Conservation (phyloP, 2,329 filamentous ascomycete genomes). For the Aureobasidium sp. region DNA sequence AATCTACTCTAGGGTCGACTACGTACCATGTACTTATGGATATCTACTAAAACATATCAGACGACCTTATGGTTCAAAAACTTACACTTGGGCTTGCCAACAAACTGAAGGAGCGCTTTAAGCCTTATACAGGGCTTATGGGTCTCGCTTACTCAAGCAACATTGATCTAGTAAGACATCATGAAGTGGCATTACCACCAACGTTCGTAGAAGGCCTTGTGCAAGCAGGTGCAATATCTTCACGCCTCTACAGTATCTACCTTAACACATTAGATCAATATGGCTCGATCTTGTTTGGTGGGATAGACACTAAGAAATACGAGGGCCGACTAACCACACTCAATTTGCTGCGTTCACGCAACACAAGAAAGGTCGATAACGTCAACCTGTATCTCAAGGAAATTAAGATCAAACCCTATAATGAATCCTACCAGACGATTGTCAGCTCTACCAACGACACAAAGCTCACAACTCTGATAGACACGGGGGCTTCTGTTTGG, state of each 20-base stretch:
- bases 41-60: conserved; percentile 2
- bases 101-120: conserved; percentile 17
- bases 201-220: conserved; percentile 27
- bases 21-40: neutral
- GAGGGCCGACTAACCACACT: conserved; percentile 25
- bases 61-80: conserved; percentile 22
- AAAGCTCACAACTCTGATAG: conserved; percentile 23
- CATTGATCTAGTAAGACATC: conserved; percentile 20
- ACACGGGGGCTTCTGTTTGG: conserved; percentile 28
- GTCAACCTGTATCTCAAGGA: neutral
- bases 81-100: conserved; percentile 28
- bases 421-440: neutral
- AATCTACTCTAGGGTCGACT: neutral
- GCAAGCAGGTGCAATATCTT: conserved; percentile 26
- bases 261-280: conserved; percentile 24
- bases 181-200: conserved; percentile 18
- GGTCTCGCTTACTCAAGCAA: conserved; percentile 26
- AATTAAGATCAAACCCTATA: neutral
- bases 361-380: neutral
- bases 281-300: conserved; percentile 30
- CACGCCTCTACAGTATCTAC: conserved; percentile 27
- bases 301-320: conserved; percentile 27
- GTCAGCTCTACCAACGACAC: conserved; percentile 10
- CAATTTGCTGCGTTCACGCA: neutral
- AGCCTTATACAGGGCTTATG: conserved; percentile 24